Evolutionary conservation across 2,329 filamentous ascomycete genomes (phyloP), one percentile per base, ranked within the genome.

Genomic region (Venturia oleaginea): DNA sequence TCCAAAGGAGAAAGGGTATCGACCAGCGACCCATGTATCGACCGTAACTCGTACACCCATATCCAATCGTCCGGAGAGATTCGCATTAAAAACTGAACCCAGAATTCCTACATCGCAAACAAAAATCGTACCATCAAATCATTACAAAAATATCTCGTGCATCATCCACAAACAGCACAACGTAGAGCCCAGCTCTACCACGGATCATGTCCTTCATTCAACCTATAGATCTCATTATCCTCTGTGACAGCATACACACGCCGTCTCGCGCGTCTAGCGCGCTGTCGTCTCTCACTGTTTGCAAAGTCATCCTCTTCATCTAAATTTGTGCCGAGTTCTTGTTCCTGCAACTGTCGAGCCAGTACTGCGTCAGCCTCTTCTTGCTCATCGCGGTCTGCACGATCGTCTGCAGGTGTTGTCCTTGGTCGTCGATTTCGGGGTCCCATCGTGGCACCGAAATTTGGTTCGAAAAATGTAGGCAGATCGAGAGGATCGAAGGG

Each of bases 331-430:
- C 51, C 51, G 4, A 62, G 61, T 32, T 63, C 62, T 76, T 81
- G 76, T 22, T 76, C 73, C 66, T 84, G 81, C 38, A 86, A 70
- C 55, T 80, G 76, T 19, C 81, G 75, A 19, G 83, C 82, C 8
- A 86, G 68, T 11, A 73, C 77, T 69, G 81, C 81, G 66, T 83
- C 80, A 11, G 73, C 69, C 11, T 75, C 75, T 64, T 82, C 78
- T 68, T 80, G 76, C 1, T 75, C 73, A 43, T 76, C 73, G 40
- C 80, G 73, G 4, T 73, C 68, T 19, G 54, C 19, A n/a, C 48
- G 51, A 69, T 59, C 70, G 69, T 63, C n/a, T n/a, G 40, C 19
- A 19, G 60, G 60, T 30, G 24, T 15, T 4, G 34, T 22, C n/a
- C 59, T 37, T 22, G 37, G 1, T 13, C 42, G 61, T 32, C 38